A percentile compares a stretch with the other conserved stretches of the same genome.
Evolutionary conservation across 75 land plant genomes (phyloP).

Genomic region (Picea sitchensis): DNA sequence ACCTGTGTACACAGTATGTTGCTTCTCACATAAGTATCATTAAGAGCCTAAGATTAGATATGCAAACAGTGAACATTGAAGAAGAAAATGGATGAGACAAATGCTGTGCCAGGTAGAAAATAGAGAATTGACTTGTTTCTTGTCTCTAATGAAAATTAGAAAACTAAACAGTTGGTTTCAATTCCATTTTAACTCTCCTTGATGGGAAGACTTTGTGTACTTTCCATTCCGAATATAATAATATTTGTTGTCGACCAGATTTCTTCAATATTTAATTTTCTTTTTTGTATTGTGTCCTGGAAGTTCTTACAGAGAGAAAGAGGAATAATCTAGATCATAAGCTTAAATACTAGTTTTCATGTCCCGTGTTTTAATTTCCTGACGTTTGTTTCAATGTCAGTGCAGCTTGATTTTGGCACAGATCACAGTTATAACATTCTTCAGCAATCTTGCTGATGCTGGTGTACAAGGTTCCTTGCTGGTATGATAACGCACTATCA

Average conservation of each 20-base stretch:
- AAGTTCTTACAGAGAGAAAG: neutral
- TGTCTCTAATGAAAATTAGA: neutral
- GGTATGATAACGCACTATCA: slow-evolving; percentile 25
- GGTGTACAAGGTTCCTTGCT: slow-evolving; percentile 54
- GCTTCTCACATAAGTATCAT: neutral
- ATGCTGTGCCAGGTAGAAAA: neutral
- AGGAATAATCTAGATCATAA: neutral
- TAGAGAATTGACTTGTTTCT: neutral
- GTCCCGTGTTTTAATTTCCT: neutral
- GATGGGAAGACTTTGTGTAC: neutral
- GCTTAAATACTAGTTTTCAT: neutral
- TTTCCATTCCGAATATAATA: neutral
- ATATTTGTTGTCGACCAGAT: neutral
- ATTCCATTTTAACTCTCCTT: neutral
- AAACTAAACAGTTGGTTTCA: neutral
- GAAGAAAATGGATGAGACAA: neutral
- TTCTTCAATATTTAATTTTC: neutral
- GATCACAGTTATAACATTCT: slow-evolving; percentile 47
- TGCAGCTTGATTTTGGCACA: slow-evolving; percentile 50
- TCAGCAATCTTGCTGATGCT: slow-evolving; percentile 54
- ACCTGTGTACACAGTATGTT: neutral
- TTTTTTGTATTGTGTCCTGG: neutral
- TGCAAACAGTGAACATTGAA: neutral
- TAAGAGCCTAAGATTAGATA: neutral
- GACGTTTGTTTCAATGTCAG: neutral